Conservation (phyloP, 2,329 filamentous ascomycete genomes). For the Pseudogymnoascus sp. region DNA sequence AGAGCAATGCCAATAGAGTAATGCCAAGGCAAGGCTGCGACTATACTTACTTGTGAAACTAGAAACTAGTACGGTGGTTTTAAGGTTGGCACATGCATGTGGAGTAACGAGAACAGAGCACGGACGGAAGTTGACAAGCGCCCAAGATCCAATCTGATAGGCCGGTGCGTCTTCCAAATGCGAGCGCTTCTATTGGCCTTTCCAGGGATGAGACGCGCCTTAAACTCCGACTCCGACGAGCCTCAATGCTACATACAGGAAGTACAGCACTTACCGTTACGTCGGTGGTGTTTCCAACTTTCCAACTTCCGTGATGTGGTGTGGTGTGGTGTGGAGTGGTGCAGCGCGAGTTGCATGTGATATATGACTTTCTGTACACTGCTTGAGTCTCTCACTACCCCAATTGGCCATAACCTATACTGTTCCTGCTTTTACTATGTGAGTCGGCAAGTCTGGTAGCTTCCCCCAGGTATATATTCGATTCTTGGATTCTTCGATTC, state of each 20-base stretch:
- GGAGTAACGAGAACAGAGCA: not conserved
- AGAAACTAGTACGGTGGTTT: not conserved
- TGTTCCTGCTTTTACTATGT: not conserved
- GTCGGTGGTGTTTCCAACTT: not conserved
- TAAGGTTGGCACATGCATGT: constrained; percentile 10
- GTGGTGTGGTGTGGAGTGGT: too few relatives aligned
- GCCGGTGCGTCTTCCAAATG: not conserved
- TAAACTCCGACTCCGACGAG: constrained; percentile 9
- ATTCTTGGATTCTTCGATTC: not conserved
- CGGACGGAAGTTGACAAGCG: constrained; percentile 1
- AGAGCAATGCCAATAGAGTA: not conserved
- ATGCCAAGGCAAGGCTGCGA: constrained; percentile 1
- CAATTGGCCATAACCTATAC: not conserved
- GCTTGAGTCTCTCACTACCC: not conserved
- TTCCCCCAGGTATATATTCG: not conserved
- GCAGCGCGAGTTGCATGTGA: not conserved
- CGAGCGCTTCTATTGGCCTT: not conserved
- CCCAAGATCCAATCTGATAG: not conserved
- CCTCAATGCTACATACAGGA: not conserved
- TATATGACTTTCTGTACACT: not conserved
- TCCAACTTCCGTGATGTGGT: not conserved
- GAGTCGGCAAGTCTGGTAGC: not conserved
- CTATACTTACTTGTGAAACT: not conserved
- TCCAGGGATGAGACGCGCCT: not conserved
- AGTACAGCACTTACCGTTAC: not conserved